These are phyloP conservation scores for Chalciporus pseudorubinellus DNA, from an alignment of 768 basidiomycete genomes.

Conservation along the genomic window DNA sequence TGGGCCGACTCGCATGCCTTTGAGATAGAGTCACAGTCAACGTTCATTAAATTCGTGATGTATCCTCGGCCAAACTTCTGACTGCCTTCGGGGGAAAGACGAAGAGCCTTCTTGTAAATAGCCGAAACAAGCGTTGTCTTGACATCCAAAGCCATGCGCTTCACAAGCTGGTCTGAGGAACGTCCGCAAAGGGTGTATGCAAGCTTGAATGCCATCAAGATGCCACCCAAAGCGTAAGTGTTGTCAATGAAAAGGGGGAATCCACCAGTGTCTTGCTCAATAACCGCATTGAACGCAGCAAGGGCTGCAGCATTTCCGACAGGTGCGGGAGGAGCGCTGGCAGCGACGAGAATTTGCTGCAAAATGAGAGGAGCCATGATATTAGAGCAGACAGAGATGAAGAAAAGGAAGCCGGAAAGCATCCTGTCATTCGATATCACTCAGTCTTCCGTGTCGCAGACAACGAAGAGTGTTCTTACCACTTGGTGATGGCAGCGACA, in stretches of 20 bases:
- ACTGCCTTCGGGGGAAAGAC: constrained; percentile 25
- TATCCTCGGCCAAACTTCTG: constrained; percentile 28
- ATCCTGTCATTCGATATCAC: constrained; percentile 14
- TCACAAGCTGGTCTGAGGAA: constrained; percentile 29
- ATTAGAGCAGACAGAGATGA: constrained; percentile 21
- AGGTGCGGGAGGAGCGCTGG: constrained; percentile 19
- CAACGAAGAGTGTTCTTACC: constrained; percentile 8
- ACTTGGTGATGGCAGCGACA: constrained; percentile 11
- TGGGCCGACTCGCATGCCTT: constrained; percentile 29
- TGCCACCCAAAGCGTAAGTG: constrained; percentile 23
- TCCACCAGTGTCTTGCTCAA: constrained; percentile 25
- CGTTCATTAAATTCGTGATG: constrained; percentile 31
- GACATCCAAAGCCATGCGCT: constrained; percentile 29
- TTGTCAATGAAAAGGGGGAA: constrained; percentile 27
- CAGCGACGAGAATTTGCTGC: constrained; percentile 28
- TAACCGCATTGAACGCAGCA: constrained; percentile 17
- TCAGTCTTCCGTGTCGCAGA: not conserved
- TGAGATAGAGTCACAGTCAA: constrained; percentile 30
- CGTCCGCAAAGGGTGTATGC: constrained; percentile 26
- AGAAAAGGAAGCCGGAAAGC: constrained; percentile 29
- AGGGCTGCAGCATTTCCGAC: constrained; percentile 19
- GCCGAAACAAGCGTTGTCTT: constrained; percentile 30
- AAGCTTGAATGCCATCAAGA: constrained; percentile 26
- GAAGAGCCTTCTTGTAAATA: constrained; percentile 31
- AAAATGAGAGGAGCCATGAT: constrained; percentile 26